Base-by-base conservation (phyloP, 2,329 filamentous ascomycete genomes). In the Trichoderma oligosporum region DNA sequence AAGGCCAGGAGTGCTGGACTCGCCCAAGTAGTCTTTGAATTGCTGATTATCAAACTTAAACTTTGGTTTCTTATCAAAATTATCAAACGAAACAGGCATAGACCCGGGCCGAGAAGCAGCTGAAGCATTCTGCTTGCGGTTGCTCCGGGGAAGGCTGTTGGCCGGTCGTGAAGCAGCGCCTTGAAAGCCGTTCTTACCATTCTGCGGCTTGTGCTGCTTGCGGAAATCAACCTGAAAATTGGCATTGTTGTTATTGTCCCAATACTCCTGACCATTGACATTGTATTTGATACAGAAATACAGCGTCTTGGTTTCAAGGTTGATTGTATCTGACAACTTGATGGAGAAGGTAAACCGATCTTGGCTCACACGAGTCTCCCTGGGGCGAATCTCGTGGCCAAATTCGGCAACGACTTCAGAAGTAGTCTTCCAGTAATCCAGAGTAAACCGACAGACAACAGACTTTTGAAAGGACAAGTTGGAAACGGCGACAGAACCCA, bases 381-480 rank as follows among this genome's bases (percentile, higher is more conserved):
- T 83, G 25, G 84, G 83, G 41, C 85, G 83, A 44, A 93, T 82
- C 73, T 94, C 89, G 61, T 89, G 83, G 70, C 86, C 87, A 75
- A 84, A 99, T 66, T 97, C 91, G n/a, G 90, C 93, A 35, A 82
- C 81, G 1, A 97, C 88, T 70, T 99, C 94, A 0, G 94, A 99
- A 0, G 92, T 95, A 0, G 94, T 99, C 80, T 96, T 96, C 94
- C 94, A 99, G 75, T 96, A 94, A 72, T 99, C 94, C 45, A 97
- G 82, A 0, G 94, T 99, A 72, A 99, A 99, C 49, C 94, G 85
- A 71, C 91, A 93, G n/a, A 88, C 85, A 54, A 99, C 90, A 5
- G 80, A 73, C 74, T 99, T 99, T 54, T 92, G 83, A 74, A 96
- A 99, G 0, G 91, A 84, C 41, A 97, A 74, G 72, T 99, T 99